A percentile compares a stretch with the other conserved stretches of the same genome.
These are phyloP conservation scores for Tolypocladium album DNA, from an alignment of 2,329 filamentous ascomycete genomes.

Conservation along the genomic window DNA sequence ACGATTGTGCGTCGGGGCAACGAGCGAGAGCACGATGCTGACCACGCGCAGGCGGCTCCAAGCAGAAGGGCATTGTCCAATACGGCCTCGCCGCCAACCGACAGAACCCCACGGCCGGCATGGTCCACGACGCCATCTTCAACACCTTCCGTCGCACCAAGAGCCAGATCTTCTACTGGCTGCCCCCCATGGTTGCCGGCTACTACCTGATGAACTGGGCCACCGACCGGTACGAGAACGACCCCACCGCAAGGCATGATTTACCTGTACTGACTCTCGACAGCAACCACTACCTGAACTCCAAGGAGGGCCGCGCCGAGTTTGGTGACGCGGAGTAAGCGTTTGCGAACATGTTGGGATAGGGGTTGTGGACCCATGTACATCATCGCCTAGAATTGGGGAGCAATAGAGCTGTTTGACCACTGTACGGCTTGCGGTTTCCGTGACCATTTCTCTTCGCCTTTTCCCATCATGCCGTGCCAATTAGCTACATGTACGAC, in stretches of 20 bases:
- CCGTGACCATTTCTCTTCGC: neutral
- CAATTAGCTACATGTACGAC: neutral
- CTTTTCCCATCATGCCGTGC: neutral
- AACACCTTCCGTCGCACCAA: constrained; percentile 86
- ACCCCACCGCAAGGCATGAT: neutral
- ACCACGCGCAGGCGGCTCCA: constrained; percentile 36
- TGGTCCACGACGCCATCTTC: constrained; percentile 76
- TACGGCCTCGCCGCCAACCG: constrained; percentile 81
- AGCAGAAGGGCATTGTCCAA: constrained; percentile 53
- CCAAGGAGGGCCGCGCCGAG: constrained; percentile 59
- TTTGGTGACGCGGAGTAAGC: constrained; percentile 34
- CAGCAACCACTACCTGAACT: constrained; percentile 75
- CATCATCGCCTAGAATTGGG: constrained; percentile 28
- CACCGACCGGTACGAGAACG: constrained; percentile 62
- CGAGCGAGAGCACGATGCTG: constrained; percentile 1
- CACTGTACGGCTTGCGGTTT: neutral
- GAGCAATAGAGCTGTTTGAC: constrained; percentile 24
- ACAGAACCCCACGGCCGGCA: constrained; percentile 76
- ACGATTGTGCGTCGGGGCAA: neutral
- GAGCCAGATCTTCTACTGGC: constrained; percentile 80
- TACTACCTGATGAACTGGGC: constrained; percentile 90
- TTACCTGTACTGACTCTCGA: neutral
- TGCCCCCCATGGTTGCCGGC: constrained; percentile 64
- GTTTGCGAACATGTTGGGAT: constrained; percentile 14
- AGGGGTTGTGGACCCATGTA: constrained; percentile 24